These are phyloP conservation scores for Pseudogymnoascus sp. DNA, from an alignment of 2,329 filamentous ascomycete genomes.

Conservation along the genomic window DNA sequence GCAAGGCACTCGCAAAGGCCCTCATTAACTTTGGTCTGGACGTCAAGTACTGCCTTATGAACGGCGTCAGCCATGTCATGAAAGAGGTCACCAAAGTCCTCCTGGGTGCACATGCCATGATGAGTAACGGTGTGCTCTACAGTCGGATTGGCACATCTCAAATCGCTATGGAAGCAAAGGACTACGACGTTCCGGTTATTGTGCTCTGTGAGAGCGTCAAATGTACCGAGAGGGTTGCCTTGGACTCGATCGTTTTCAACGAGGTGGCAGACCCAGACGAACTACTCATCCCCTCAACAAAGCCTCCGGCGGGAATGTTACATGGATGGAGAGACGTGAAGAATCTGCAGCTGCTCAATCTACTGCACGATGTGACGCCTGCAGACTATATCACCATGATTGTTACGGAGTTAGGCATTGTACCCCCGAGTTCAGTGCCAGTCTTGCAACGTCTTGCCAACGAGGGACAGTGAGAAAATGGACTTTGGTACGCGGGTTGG, in stretches of 20 bases:
- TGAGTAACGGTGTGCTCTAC: conserved; percentile 88
- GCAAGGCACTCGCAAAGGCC: conserved; percentile 62
- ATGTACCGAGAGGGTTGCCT: conserved; percentile 81
- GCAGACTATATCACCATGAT: conserved; percentile 82
- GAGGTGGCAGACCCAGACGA: conserved; percentile 77
- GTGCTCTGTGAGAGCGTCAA: conserved; percentile 94
- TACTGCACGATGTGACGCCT: conserved; percentile 89
- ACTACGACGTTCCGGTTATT: conserved; percentile 71
- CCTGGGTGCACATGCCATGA: conserved; percentile 87
- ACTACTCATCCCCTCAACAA: conserved; percentile 33
- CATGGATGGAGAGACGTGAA: conserved; percentile 51
- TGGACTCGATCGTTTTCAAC: conserved; percentile 90
- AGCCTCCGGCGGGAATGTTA: conserved; percentile 32
- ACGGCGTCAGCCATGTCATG: conserved; percentile 69
- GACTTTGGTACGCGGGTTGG: conserved; percentile 2
- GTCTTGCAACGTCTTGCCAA: conserved; percentile 50
- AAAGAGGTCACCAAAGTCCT: conserved; percentile 59
- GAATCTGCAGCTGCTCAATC: conserved; percentile 58
- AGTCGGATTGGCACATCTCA: conserved; percentile 81
- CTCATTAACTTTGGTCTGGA: conserved; percentile 63
- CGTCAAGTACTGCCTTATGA: conserved; percentile 76
- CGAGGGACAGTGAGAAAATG: neutral
- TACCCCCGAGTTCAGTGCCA: conserved; percentile 80
- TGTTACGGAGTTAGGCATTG: conserved; percentile 82
- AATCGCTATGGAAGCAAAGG: conserved; percentile 74